phyloP scores from a whole-genome alignment of 163 green algal genomes.

The Scenedesmus sp. region DNA sequence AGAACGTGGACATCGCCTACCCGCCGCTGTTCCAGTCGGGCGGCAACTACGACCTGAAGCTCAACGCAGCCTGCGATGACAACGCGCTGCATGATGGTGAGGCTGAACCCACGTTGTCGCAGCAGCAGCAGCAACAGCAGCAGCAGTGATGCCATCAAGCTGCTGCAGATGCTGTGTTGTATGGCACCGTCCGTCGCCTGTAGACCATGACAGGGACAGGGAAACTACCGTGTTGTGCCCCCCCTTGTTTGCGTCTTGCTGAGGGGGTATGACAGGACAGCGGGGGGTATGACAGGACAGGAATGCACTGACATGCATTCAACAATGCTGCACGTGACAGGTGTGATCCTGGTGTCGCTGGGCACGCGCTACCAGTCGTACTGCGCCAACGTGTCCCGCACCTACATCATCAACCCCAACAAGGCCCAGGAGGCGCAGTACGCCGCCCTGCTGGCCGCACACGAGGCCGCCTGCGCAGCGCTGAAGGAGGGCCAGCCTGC shows the following conservation, averaged over 20 bases:
- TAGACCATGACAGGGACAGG: too few species aligned
- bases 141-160: neutral
- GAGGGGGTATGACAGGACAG: neutral
- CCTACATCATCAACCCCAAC: slow-evolving; percentile 93
- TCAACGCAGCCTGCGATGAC: slow-evolving; percentile 73
- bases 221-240: too few species aligned
- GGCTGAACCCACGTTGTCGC: neutral
- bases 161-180: too few species aligned
- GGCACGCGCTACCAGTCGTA: slow-evolving; percentile 92
- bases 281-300: too few species aligned
- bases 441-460: slow-evolving; percentile 78
- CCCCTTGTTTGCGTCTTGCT: too few species aligned
- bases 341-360: slow-evolving; percentile 85
- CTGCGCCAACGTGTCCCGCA: slow-evolving; percentile 90
- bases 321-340: slow-evolving; percentile 7
- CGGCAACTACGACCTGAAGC: slow-evolving; percentile 87
- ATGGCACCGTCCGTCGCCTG: too few species aligned
- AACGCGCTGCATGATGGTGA: slow-evolving; percentile 83
- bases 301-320: too few species aligned
- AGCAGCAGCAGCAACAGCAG: too few species aligned
- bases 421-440: slow-evolving; percentile 86
- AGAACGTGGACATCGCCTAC: slow-evolving; percentile 97
- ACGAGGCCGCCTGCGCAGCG: slow-evolving; percentile 87
- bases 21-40: slow-evolving; percentile 91
- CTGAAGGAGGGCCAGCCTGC: slow-evolving; percentile 81